These are phyloP conservation scores for Alnus rubra DNA, from an alignment of 306 rosid species.

Conservation along the genomic window DNA sequence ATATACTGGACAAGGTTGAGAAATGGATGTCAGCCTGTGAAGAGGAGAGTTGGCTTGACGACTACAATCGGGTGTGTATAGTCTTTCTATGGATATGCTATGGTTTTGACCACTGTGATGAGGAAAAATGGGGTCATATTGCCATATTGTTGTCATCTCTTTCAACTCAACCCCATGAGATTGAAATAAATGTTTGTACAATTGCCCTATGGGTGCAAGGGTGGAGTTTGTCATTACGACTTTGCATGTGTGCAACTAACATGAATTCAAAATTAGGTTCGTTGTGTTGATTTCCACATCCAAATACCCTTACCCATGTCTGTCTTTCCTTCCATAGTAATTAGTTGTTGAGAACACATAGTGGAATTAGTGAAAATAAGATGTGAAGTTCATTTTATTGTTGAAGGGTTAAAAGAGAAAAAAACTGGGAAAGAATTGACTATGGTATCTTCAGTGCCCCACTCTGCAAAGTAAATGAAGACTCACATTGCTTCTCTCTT, in stretches of 20 bases:
- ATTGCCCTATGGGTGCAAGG: background rate
- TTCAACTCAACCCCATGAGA: background rate
- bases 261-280: background rate
- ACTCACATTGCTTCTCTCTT: background rate
- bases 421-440: background rate
- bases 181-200: background rate
- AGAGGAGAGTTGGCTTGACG: conserved; percentile 99
- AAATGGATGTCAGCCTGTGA: conserved; percentile 99
- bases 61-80: conserved; percentile 83
- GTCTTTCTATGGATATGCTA: conserved; percentile 5
- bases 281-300: background rate
- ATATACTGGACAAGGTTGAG: conserved; percentile 98
- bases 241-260: background rate
- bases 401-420: background rate
- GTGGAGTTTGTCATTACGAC: background rate
- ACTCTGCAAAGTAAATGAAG: background rate
- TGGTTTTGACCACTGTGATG: background rate
- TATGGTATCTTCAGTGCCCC: background rate
- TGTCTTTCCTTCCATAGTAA: background rate
- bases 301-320: background rate
- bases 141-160: background rate
- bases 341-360: conserved; percentile 2
- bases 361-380: background rate
- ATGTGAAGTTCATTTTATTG: background rate
- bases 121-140: background rate